phyloP scores from a whole-genome alignment of 225 moss, liverwort and hornwort species.

The Straminergon stramineum region DNA sequence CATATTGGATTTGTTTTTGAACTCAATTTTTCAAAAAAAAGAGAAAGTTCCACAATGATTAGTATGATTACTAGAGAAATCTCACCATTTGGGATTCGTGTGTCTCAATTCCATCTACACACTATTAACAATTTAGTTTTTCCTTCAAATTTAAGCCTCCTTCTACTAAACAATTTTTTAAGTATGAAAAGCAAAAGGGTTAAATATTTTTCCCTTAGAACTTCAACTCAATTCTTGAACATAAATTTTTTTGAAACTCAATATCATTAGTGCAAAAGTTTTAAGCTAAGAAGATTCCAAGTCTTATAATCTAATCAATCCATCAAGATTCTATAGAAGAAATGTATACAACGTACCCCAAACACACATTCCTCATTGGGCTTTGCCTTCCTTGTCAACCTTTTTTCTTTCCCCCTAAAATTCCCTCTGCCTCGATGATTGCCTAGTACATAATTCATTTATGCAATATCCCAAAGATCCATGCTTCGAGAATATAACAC shows the following conservation, averaged over 20 bases:
- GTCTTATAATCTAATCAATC: not conserved
- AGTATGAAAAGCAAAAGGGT: not conserved
- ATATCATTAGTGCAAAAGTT: not conserved
- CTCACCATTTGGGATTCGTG: not conserved
- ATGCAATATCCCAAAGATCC: too few relatives aligned
- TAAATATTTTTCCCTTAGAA: not conserved
- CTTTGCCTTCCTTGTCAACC: too few relatives aligned
- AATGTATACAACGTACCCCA: too few relatives aligned
- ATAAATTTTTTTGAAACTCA: not conserved
- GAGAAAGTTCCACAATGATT: not conserved
- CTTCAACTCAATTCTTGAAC: not conserved
- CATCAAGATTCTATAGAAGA: not conserved
- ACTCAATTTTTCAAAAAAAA: not conserved
- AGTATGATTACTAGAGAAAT: not conserved
- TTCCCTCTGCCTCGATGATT: too few relatives aligned
- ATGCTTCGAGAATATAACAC: too few relatives aligned
- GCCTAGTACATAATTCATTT: not conserved
- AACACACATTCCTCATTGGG: too few relatives aligned
- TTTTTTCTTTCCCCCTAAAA: too few relatives aligned
- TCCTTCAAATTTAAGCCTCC: rapidly evolving
- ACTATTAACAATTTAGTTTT: not conserved
- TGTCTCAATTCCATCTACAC: not conserved
- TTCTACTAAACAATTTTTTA: not conserved
- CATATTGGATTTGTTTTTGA: not conserved
- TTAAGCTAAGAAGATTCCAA: not conserved